These are phyloP conservation scores for Thyridium curvatum DNA, from an alignment of 2,329 filamentous ascomycete species.

Conservation along the genomic window DNA sequence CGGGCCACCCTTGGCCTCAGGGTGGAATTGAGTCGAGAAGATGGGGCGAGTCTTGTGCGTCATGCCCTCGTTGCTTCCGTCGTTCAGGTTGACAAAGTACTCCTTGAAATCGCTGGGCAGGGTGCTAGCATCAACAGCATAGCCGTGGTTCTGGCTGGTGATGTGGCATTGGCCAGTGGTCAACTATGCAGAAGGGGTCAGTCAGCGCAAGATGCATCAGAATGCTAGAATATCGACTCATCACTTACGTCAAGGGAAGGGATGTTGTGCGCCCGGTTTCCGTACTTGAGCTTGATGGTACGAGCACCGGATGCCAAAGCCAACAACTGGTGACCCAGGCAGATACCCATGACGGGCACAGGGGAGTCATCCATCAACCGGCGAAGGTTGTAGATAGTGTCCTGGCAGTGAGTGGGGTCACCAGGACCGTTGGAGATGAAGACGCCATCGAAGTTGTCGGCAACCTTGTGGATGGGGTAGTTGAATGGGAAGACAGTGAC, in stretches of 20 bases:
- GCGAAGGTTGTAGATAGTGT: slow-evolving; percentile 86
- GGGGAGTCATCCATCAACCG: slow-evolving; percentile 88
- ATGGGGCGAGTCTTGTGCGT: slow-evolving; percentile 95
- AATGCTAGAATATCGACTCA: background rate
- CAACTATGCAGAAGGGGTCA: slow-evolving; percentile 35
- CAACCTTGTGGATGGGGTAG: slow-evolving; percentile 97
- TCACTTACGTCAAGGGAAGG: slow-evolving; percentile 65
- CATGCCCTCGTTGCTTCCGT: slow-evolving; percentile 95
- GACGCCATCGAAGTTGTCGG: slow-evolving; percentile 94
- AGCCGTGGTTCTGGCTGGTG: slow-evolving; percentile 97
- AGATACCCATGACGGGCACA: slow-evolving; percentile 95
- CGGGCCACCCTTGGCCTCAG: slow-evolving; percentile 94
- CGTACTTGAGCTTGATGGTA: slow-evolving; percentile 98
- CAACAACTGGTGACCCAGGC: slow-evolving; percentile 92
- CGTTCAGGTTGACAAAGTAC: slow-evolving; percentile 98
- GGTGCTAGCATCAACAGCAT: slow-evolving; percentile 82
- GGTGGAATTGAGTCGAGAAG: slow-evolving; percentile 98
- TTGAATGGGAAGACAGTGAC: slow-evolving; percentile 94
- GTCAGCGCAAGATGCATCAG: background rate
- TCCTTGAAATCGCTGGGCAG: slow-evolving; percentile 87
- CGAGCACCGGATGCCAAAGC: slow-evolving; percentile 81
- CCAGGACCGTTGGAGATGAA: slow-evolving; percentile 99
- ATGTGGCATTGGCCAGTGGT: slow-evolving; percentile 98
- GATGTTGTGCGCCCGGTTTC: slow-evolving; percentile 98
- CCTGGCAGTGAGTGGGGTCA: slow-evolving; percentile 93